Evolutionary conservation across 1,284 basidiomycete genomes (phyloP).

Genomic region (Xanthoconium separans): DNA sequence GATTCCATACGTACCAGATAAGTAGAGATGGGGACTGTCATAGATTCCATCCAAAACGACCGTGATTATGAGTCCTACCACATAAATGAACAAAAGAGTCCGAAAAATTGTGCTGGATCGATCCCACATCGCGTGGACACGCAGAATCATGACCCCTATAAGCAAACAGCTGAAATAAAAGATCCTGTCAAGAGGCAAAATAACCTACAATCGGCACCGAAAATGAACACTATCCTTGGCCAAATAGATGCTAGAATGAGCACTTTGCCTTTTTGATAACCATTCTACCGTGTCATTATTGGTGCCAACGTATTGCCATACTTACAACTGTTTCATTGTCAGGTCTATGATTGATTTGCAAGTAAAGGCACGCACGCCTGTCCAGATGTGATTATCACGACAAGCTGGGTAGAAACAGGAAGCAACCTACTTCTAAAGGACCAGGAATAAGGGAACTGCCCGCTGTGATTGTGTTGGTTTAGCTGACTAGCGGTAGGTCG

Average conservation of each 20-base stretch:
- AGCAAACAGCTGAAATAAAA: not conserved
- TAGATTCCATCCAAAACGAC: not conserved
- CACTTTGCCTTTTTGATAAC: slow-evolving; percentile 2
- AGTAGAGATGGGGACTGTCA: not conserved
- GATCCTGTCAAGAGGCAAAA: fast-evolving
- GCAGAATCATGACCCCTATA: slow-evolving; percentile 21
- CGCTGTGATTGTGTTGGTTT: not conserved
- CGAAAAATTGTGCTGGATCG: slow-evolving; percentile 8
- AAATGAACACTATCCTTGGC: not conserved
- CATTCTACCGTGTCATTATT: not conserved
- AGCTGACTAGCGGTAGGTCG: not conserved
- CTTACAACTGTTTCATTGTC: slow-evolving; percentile 14
- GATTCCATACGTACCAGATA: not conserved
- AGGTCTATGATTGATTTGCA: not conserved
- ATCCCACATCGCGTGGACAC: slow-evolving; percentile 17
- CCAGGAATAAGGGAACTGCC: slow-evolving; percentile 6
- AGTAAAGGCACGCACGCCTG: slow-evolving; percentile 6
- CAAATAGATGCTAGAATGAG: not conserved
- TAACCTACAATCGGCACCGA: slow-evolving; percentile 11
- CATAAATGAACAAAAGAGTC: not conserved
- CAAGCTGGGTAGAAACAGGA: no score
- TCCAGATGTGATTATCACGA: not conserved
- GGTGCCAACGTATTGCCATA: no score
- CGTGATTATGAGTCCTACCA: not conserved
- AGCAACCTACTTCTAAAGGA: not conserved